These are phyloP conservation scores for Tolypocladium tropicale DNA, from an alignment of 2,329 filamentous ascomycete species.

Conservation along the genomic window DNA sequence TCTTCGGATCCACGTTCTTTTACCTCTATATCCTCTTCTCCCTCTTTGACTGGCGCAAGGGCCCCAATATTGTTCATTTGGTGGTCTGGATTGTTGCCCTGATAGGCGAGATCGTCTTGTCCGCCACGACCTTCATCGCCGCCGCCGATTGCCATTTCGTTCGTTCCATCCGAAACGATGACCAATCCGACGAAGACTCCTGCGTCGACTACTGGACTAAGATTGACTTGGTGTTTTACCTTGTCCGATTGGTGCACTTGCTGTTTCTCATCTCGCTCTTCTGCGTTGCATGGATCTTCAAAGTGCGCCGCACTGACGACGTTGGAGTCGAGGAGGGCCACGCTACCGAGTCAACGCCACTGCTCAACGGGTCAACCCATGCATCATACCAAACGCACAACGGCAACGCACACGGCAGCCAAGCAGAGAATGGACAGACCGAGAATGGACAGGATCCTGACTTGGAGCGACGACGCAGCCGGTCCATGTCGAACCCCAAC, in stretches of 20 bases:
- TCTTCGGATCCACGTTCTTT: slow-evolving; percentile 76
- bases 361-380: slow-evolving; percentile 39
- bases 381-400: slow-evolving; percentile 24
- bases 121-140: slow-evolving; percentile 57
- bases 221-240: slow-evolving; percentile 55
- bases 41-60: slow-evolving; percentile 71
- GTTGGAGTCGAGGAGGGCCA: slow-evolving; percentile 26
- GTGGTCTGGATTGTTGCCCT: slow-evolving; percentile 67
- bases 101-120: slow-evolving; percentile 62
- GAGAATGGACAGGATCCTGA: neutral
- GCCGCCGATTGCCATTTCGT: slow-evolving; percentile 60
- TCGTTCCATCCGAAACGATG: slow-evolving; percentile 17
- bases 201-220: slow-evolving; percentile 30
- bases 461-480: slow-evolving; percentile 19
- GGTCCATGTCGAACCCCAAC: slow-evolving; percentile 28
- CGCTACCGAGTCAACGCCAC: slow-evolving; percentile 49
- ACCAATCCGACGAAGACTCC: slow-evolving; percentile 14
- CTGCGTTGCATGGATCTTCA: slow-evolving; percentile 29
- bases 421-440: neutral
- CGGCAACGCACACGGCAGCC: slow-evolving; percentile 6
- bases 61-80: slow-evolving; percentile 71
- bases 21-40: slow-evolving; percentile 81
- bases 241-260: slow-evolving; percentile 58
- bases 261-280: slow-evolving; percentile 44
- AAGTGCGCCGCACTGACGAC: slow-evolving; percentile 26